A percentile compares a stretch with the other conserved stretches of the same genome.
Conservation (phyloP, 352 stramenopile species). For the Globisporangium okanoganense region DNA sequence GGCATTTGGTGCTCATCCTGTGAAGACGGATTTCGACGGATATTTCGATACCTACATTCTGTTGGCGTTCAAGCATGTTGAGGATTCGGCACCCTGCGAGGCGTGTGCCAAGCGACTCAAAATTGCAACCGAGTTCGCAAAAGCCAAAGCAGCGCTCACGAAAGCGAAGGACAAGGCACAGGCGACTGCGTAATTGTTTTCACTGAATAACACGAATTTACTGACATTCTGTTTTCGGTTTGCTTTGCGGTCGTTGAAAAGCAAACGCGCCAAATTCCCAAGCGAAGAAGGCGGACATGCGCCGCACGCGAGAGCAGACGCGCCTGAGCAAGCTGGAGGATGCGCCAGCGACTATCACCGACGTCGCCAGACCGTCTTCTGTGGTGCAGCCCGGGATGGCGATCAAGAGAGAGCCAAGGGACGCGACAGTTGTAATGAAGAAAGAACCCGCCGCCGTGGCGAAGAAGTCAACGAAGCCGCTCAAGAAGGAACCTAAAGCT, state of each 20-base stretch:
- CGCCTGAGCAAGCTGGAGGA: conserved; percentile 9
- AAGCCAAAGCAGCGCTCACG: no score
- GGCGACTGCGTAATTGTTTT: no score
- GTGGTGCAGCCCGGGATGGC: no score
- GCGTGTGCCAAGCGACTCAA: no score
- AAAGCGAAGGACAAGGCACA: no score
- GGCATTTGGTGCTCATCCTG: neutral
- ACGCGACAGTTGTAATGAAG: conserved; percentile 4
- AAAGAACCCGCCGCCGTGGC: conserved; percentile 4
- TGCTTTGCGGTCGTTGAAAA: neutral
- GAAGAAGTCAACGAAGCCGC: neutral
- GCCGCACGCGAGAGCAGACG: conserved; percentile 11
- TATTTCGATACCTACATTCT: neutral
- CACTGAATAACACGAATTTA: no score
- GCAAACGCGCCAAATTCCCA: neutral
- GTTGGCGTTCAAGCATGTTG: neutral
- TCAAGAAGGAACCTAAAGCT: conserved; percentile 5
- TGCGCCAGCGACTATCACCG: neutral
- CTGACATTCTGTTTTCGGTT: no score
- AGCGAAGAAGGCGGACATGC: conserved; percentile 4
- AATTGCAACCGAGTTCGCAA: no score
- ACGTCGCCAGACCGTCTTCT: neutral
- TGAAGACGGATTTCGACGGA: neutral
- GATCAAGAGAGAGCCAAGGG: conserved; percentile 16
- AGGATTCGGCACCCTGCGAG: no score